Conservation (phyloP, 768 basidiomycete genomes). For the Agaricus sinodeliciosus region DNA sequence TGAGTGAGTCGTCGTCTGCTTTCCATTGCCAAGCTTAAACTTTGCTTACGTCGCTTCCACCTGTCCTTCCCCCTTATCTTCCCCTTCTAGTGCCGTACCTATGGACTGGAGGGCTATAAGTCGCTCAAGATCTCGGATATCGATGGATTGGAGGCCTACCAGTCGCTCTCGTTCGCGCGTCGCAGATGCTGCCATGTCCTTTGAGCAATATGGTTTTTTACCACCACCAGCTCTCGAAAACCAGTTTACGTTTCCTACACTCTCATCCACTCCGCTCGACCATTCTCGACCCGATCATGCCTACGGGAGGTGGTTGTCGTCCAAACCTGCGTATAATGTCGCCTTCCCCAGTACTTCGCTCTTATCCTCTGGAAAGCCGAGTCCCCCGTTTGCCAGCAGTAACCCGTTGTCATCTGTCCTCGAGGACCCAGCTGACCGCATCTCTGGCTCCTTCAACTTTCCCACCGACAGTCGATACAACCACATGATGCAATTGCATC, state of each 20-base stretch:
- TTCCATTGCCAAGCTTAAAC: slow-evolving; percentile 5
- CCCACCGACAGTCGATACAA: slow-evolving; percentile 18
- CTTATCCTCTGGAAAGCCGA: slow-evolving; percentile 39
- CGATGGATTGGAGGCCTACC: slow-evolving; percentile 86
- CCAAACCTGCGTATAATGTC: slow-evolving; percentile 22
- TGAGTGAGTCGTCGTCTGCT: slow-evolving; percentile 47
- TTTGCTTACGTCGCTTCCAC: slow-evolving; percentile 8
- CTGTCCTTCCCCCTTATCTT: slow-evolving; percentile 2
- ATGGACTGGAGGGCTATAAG: slow-evolving; percentile 97
- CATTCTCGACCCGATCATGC: slow-evolving; percentile 7
- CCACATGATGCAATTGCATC: slow-evolving; percentile 25
- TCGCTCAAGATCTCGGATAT: slow-evolving; percentile 82
- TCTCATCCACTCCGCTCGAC: slow-evolving; percentile 15
- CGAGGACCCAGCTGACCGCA: slow-evolving; percentile 22
- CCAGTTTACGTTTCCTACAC: slow-evolving; percentile 38
- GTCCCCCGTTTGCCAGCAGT: slow-evolving; percentile 37
- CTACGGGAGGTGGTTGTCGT: slow-evolving; percentile 1
- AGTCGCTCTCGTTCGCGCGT: slow-evolving; percentile 76
- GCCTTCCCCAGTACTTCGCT: slow-evolving; percentile 38
- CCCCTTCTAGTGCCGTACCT: slow-evolving; percentile 38
- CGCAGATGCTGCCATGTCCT: slow-evolving; percentile 43
- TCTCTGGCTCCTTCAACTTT: slow-evolving; percentile 3
- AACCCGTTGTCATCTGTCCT: slow-evolving; percentile 34
- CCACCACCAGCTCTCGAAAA: slow-evolving; percentile 29
- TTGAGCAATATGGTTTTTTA: slow-evolving; percentile 38